phyloP scores from a whole-genome alignment of 2,329 filamentous ascomycete genomes.

The Pseudonectria foliicola region DNA sequence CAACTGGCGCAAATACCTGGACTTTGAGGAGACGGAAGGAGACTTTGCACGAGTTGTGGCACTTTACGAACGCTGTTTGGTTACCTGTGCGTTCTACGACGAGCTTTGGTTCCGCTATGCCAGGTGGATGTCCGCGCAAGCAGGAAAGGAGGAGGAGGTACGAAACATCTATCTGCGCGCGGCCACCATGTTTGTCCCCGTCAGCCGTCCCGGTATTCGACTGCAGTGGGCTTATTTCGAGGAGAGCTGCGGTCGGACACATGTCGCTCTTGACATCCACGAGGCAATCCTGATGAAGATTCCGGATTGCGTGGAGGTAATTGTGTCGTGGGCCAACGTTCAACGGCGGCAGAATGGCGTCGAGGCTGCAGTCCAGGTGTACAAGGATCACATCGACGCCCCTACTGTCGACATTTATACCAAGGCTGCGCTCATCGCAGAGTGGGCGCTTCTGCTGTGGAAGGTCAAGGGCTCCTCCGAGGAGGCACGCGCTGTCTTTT shows the following conservation, averaged over 20 bases:
- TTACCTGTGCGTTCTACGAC: conserved; percentile 90
- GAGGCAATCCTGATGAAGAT: conserved; percentile 68
- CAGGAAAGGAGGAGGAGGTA: conserved; percentile 78
- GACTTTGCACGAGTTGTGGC: conserved; percentile 69
- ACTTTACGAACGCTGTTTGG: conserved; percentile 87
- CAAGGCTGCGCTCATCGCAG: conserved; percentile 79
- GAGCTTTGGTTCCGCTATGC: conserved; percentile 98
- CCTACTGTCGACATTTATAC: conserved; percentile 66
- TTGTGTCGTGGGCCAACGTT: conserved; percentile 80
- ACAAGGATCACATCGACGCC: conserved; percentile 73
- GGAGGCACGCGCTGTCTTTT: conserved; percentile 77
- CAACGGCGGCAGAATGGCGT: conserved; percentile 76
- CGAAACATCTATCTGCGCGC: conserved; percentile 89
- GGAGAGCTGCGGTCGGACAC: conserved; percentile 69
- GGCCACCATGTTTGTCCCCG: conserved; percentile 75
- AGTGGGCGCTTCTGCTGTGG: conserved; percentile 84
- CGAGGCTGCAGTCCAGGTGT: conserved; percentile 76
- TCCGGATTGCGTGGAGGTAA: conserved; percentile 79
- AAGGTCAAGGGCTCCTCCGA: conserved; percentile 74
- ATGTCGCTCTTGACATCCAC: conserved; percentile 79
- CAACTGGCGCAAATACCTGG: conserved; percentile 95
- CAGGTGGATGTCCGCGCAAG: conserved; percentile 81
- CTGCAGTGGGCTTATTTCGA: conserved; percentile 94
- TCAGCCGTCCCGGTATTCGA: conserved; percentile 75
- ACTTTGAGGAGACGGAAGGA: conserved; percentile 86